Evolutionary conservation across 805 yeast species (phyloP), one percentile per base, ranked within the genome.

Genomic region (Kodamaea sagamina): DNA sequence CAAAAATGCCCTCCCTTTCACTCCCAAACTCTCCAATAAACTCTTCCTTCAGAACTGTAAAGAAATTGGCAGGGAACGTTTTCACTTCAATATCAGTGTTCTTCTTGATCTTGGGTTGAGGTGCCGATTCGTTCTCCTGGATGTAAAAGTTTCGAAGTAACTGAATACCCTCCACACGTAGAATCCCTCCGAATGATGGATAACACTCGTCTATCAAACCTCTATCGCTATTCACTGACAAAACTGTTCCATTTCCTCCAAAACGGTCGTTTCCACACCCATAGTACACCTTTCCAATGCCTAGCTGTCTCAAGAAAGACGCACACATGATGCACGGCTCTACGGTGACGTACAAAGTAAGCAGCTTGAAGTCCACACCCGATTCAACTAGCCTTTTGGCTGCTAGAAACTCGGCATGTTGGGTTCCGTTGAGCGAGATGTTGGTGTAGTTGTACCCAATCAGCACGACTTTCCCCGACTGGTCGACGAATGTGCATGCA

Each of bases 241-340:
- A 62, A 1, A 92, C 93, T 0, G 95, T 83, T 0, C 98, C 98
- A 61, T 90, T 90, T 0, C 99, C 98, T 0, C 99, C 99, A 66
- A 93, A 93, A 36, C 98, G 66, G 49, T 92, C 98, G 60, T 93
- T 93, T 0, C 89, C 93, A 57, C 97, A 90, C 0, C 99, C 98
- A 56, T 88, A 93, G 36, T 82, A 81, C 1, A 92, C 96, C 31
- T 71, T 69, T 22, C 78, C 64, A 8, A 93, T 79, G 1, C 85
- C 84, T 36, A 90, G 61, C 53, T 93, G 99, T 46, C 90, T 75
- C 31, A 93, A 65, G 2, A 96, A 89, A 31, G 93, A 81, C 0
- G 97, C 98, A 68, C 99, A 93, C 99, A 93, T 93, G 6, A 93
- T 85, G 59, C 99, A 93, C 0, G 99, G 99, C 63, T 93, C 99